Evolutionary conservation across 371 early-diverging fungal genomes (phyloP), one percentile per base, ranked within the genome.

Genomic region (Rhizopus sp.): DNA sequence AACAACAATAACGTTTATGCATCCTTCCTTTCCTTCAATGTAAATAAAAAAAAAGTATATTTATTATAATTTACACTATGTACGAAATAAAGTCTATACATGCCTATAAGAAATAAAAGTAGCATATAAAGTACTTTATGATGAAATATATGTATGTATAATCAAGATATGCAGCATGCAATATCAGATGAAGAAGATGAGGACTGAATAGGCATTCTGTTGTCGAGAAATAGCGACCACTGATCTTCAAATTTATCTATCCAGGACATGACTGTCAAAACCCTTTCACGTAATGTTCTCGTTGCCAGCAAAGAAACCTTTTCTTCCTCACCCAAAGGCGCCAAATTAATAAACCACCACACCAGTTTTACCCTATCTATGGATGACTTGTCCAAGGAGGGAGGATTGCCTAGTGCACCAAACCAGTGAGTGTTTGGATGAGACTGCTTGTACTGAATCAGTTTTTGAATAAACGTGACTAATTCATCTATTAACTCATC

Each of bases 331-430:
- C 63, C 63, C 5, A 85, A 53, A 2, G 85, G 85, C 48, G 85
- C 56, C 50, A 85, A 64, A 30, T 77, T 75, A 5, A 80, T 78
- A 0, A 81, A 64, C 85, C 87, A 85, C 68, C 78, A 87, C 13
- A 70, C 69, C 30, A 83, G 72, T 16, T 66, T 64, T 5, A 70
- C 69, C 13, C 71, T 58, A 53, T 67, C 68, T 7, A 62, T 23
- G 56, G 47, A 5, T 59, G 59, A 31, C 71, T 17, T 53, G 47
- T 7, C 57, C 8, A 59, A 35, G 4, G 37, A 34, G 34, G 72
- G 68, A 1, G 68, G 66, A 7, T 68, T 57, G 31, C 58, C 64
- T 2, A 65, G n/a, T 0, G 63, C 60, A 16, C 23, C 38, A 4
- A 72, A 34, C 65, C 68, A 65, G 30, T 39, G 58, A 0, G 63